Conservation (phyloP, 371 early-diverging fungal genomes). For the Apophysomyces elegans region DNA sequence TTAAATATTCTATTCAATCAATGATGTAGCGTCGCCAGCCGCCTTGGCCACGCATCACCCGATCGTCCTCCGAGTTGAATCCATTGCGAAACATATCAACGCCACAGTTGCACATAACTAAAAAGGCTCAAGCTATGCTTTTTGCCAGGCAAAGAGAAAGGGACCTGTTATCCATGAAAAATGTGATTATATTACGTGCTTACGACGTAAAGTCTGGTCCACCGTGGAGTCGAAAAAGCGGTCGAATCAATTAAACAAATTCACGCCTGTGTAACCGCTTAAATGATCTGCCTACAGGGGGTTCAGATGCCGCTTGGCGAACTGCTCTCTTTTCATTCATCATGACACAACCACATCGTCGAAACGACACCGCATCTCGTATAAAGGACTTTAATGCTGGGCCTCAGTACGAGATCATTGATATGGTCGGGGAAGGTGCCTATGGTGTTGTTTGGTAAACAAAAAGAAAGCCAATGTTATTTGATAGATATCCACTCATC, state of each 20-base stretch:
- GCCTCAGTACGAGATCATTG: slow-evolving; percentile 31
- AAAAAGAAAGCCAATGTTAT: slow-evolving; percentile 63
- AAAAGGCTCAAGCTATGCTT: no score
- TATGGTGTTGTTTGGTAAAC: slow-evolving; percentile 70
- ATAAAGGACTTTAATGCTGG: slow-evolving; percentile 33
- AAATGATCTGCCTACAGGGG: slow-evolving; percentile 5
- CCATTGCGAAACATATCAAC: no score
- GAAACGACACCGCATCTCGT: slow-evolving; percentile 29
- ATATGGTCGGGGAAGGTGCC: slow-evolving; percentile 65
- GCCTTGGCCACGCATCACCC: no score
- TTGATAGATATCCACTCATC: slow-evolving; percentile 37
- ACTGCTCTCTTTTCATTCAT: slow-evolving; percentile 5
- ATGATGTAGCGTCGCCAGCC: no score
- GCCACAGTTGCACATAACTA: no score
- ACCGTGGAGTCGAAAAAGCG: no score
- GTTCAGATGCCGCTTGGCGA: neutral
- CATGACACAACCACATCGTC: slow-evolving; percentile 14
- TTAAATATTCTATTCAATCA: no score
- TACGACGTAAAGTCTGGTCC: no score
- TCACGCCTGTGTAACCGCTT: neutral
- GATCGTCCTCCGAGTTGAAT: no score
- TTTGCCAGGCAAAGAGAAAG: no score
- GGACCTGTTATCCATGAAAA: no score
- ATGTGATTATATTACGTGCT: no score
- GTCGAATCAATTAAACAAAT: neutral